Evolutionary conservation across 106 monocot species (phyloP).

Genomic region (Vanilla planifolia): DNA sequence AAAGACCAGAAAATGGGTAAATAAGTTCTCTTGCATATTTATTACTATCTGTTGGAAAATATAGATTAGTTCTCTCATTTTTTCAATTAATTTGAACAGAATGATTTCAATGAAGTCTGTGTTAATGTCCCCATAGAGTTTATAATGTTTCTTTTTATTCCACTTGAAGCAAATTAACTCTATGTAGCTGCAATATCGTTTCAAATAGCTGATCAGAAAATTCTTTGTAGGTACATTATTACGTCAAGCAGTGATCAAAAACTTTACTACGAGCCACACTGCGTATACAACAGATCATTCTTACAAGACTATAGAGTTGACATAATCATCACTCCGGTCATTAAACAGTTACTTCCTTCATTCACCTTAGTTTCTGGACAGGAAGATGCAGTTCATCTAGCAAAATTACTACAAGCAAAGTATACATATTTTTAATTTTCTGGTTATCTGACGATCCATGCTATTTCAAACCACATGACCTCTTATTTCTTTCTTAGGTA

Average conservation of each 20-base stretch:
- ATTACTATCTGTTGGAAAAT: background rate
- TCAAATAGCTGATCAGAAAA: background rate
- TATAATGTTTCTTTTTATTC: too few relatives aligned
- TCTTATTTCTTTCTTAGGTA: constrained; percentile 33
- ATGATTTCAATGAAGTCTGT: too few relatives aligned
- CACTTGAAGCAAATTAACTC: background rate
- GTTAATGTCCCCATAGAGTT: too few relatives aligned
- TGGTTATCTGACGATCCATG: background rate
- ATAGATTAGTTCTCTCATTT: background rate
- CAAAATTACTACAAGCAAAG: constrained; percentile 78
- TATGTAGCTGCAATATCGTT: too few relatives aligned
- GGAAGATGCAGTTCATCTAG: constrained; percentile 88
- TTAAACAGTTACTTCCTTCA: constrained; percentile 75
- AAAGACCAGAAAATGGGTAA: constrained; percentile 94
- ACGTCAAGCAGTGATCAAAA: constrained; percentile 27
- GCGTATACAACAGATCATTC: constrained; percentile 53
- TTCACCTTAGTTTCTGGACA: constrained; percentile 90
- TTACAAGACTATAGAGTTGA: constrained; percentile 58
- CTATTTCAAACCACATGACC: background rate
- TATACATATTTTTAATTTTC: constrained; percentile 15
- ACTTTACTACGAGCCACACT: constrained; percentile 93
- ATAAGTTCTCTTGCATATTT: background rate
- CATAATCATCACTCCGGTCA: constrained; percentile 79
- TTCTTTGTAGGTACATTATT: constrained; percentile 53
- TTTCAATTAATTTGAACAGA: background rate